phyloP scores from a whole-genome alignment of 129 eudicot species.

The Centaurea solstitialis region DNA sequence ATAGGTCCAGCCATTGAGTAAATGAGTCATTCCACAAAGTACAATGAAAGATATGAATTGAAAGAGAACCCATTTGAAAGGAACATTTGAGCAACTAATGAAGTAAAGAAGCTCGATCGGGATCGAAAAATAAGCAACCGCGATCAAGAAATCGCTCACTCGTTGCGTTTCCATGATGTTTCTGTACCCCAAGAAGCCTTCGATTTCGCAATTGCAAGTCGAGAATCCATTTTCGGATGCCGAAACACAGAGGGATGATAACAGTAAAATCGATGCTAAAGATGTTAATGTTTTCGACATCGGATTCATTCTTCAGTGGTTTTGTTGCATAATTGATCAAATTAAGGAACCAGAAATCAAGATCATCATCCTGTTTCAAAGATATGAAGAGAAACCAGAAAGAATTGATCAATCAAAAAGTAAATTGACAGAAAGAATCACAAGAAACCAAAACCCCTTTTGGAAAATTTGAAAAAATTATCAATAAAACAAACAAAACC shows the following conservation, averaged over 20 bases:
- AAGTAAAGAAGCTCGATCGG: slow-evolving; percentile 86
- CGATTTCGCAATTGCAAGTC: slow-evolving; percentile 61
- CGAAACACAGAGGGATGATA: slow-evolving; percentile 37
- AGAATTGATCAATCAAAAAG: slow-evolving; percentile 2
- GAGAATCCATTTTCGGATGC: slow-evolving; percentile 54
- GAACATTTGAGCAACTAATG: slow-evolving; percentile 77
- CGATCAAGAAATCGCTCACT: slow-evolving; percentile 85
- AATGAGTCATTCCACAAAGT: slow-evolving; percentile 89
- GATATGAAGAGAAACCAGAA: background rate
- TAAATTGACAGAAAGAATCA: background rate
- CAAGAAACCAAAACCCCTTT: slow-evolving; percentile 8
- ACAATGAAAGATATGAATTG: slow-evolving; percentile 82
- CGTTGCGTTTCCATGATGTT: slow-evolving; percentile 61
- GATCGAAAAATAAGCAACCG: slow-evolving; percentile 85
- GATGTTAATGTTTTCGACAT: slow-evolving; percentile 49
- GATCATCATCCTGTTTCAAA: slow-evolving; percentile 14
- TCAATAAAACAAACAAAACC: background rate
- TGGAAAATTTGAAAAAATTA: background rate
- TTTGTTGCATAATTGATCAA: slow-evolving; percentile 23
- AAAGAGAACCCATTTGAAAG: slow-evolving; percentile 91
- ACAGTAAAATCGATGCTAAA: slow-evolving; percentile 25
- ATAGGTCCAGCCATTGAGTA: slow-evolving; percentile 83
- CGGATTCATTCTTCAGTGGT: slow-evolving; percentile 21
- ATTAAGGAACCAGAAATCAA: background rate
- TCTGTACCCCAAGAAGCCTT: slow-evolving; percentile 66